phyloP scores from a whole-genome alignment of 1,284 basidiomycete species.

The Athelia psychrophila region DNA sequence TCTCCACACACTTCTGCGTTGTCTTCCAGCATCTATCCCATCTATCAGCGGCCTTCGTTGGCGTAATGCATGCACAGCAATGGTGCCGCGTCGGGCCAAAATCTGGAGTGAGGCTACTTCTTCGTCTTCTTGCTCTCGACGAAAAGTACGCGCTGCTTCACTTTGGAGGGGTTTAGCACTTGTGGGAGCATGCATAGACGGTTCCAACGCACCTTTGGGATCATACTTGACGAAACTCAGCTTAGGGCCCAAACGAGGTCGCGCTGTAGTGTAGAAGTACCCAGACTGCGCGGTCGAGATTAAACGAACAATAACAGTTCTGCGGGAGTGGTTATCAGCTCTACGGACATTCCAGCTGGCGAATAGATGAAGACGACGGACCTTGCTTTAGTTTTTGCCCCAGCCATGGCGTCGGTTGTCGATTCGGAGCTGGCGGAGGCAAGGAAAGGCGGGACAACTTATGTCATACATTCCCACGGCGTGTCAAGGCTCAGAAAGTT shows the following conservation, averaged over 20 bases:
- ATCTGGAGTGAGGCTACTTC: slow-evolving; percentile 29
- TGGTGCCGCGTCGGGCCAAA: too few relatives aligned
- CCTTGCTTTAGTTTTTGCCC: slow-evolving; percentile 56
- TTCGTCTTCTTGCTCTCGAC: slow-evolving; percentile 75
- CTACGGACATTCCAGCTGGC: not conserved
- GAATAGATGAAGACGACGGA: slow-evolving; percentile 22
- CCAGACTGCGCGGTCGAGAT: slow-evolving; percentile 90
- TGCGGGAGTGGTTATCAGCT: slow-evolving; percentile 24
- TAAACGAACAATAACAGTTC: slow-evolving; percentile 81
- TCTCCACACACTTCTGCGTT: too few relatives aligned
- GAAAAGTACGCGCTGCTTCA: slow-evolving; percentile 72
- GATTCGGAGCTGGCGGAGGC: slow-evolving; percentile 94
- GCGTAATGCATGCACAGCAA: too few relatives aligned
- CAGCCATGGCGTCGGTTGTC: too few relatives aligned
- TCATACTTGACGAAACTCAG: slow-evolving; percentile 89
- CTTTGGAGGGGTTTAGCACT: slow-evolving; percentile 31
- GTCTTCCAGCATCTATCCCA: too few relatives aligned
- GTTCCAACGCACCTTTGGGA: slow-evolving; percentile 61
- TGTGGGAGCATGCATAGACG: slow-evolving; percentile 7
- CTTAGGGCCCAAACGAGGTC: slow-evolving; percentile 68
- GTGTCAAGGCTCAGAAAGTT: too few relatives aligned
- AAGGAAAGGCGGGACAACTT: too few relatives aligned
- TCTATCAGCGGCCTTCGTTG: too few relatives aligned
- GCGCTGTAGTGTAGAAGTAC: slow-evolving; percentile 83
- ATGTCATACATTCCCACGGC: too few relatives aligned